These are phyloP conservation scores for Trichoderma harzianum DNA, from an alignment of 2,329 filamentous ascomycete genomes.

Conservation along the genomic window DNA sequence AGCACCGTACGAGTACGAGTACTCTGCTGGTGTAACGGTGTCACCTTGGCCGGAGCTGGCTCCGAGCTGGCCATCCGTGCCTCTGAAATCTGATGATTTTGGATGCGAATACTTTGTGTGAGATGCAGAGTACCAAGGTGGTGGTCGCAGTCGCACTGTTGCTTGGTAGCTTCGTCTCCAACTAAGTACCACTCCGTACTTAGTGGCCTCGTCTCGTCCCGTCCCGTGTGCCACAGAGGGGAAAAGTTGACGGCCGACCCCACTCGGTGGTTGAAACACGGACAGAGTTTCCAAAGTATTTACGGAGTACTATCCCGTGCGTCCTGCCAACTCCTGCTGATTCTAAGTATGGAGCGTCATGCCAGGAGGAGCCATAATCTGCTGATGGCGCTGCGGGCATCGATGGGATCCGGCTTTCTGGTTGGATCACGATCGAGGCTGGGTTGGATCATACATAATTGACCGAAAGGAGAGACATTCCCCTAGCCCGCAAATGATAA, in stretches of 20 bases:
- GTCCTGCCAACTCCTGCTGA: neutral
- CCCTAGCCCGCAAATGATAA: neutral
- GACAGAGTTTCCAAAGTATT: neutral
- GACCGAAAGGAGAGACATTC: conserved; percentile 5
- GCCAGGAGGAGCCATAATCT: neutral
- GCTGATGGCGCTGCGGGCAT: neutral
- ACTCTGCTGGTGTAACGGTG: neutral
- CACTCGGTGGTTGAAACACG: neutral
- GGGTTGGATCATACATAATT: neutral
- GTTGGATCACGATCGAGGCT: conserved; percentile 6
- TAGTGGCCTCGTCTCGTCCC: conserved; percentile 10
- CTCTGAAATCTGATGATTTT: neutral
- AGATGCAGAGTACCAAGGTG: neutral
- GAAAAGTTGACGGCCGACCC: neutral
- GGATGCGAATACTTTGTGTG: neutral
- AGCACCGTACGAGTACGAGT: neutral
- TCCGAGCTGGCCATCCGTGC: neutral
- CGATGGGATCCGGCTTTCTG: neutral
- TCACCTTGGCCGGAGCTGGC: neutral
- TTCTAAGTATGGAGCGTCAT: neutral
- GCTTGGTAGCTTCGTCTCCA: neutral
- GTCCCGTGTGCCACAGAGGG: conserved; percentile 13
- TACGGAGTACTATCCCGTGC: neutral
- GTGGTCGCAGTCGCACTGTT: neutral
- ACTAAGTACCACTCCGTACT: neutral